Base-by-base conservation (phyloP, 2,329 filamentous ascomycete genomes). In the Cercospora sp. region DNA sequence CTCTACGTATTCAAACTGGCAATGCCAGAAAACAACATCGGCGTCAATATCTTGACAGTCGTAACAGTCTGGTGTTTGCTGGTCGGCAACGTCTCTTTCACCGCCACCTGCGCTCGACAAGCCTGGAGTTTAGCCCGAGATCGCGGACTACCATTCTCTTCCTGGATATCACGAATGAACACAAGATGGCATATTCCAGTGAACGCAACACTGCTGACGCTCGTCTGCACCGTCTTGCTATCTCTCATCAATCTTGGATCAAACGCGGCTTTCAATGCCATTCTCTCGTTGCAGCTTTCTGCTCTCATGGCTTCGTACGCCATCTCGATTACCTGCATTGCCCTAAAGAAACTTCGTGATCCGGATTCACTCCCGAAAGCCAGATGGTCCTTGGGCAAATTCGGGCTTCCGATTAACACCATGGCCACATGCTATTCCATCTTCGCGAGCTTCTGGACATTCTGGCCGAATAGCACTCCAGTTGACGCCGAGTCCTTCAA, bases 241-340 rank as follows among this genome's bases (percentile, higher is more conserved):
- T 71, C 68, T 1, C 51, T 73, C 42, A 73, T 73, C 60, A 70
- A 71, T 16, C 68, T 73, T 3, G 71, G 71, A 12, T 71, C 69
- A 5, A 70, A 70, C n/a, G 67, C 65, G 0, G 70, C 70, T 6
- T 72, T 72, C 70, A 72, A 72, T 36, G 70, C 70, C 5, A 72
- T 72, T 13, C 40, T 72, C 8, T 69, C 68, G 16, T 40, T 72
- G 10, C 70, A 72, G 23, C 61, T 72, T 5, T 69, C 68, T 9
- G 65, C 68, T 16, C 63, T 72, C 20, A 72, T 72, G 70, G 69
- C 69, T 28, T 72, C 73, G 13, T 73, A 74, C 42, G 60, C 67
- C 26, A 68, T 74, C 51, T 64, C 64, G 16, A 75, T 73, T 53
- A 68, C 70, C 26, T 74, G 72, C 60, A 55, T 72, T 4, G 64